Percentiles rank a stretch among this genome's conserved stretches.
These are phyloP conservation scores for Phytophthora constricta DNA, from an alignment of 352 stramenopile species.

Conservation along the genomic window DNA sequence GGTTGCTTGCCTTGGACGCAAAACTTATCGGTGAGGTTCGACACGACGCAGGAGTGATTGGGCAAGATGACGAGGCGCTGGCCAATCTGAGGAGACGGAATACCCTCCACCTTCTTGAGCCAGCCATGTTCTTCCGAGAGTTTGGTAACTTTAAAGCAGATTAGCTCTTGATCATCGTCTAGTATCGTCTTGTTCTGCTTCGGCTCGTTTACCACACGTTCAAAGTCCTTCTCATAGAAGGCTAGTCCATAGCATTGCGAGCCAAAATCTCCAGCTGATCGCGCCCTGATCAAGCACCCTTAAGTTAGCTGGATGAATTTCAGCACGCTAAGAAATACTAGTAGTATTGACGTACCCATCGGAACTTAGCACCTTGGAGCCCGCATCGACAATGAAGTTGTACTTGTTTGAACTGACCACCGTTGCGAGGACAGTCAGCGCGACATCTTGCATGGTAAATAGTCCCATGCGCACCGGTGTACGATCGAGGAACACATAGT, in stretches of 20 bases:
- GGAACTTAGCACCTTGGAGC: slow-evolving; percentile 75
- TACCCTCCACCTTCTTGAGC: slow-evolving; percentile 62
- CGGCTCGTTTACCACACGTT: slow-evolving; percentile 54
- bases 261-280: slow-evolving; percentile 50
- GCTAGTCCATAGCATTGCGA: slow-evolving; percentile 65
- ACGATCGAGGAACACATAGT: slow-evolving; percentile 81
- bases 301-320: not conserved
- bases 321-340: not conserved
- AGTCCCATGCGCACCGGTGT: slow-evolving; percentile 74
- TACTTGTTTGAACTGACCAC: slow-evolving; percentile 78
- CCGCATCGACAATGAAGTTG: slow-evolving; percentile 79
- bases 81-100: slow-evolving; percentile 55
- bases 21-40: slow-evolving; percentile 72
- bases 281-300: slow-evolving; percentile 21
- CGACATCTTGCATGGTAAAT: slow-evolving; percentile 64
- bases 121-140: slow-evolving; percentile 82
- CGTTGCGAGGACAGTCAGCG: slow-evolving; percentile 61
- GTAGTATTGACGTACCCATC: slow-evolving; percentile 45
- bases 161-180: slow-evolving; percentile 41
- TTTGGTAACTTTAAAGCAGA: slow-evolving; percentile 74
- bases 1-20: slow-evolving; percentile 54
- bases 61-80: slow-evolving; percentile 66
- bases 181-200: slow-evolving; percentile 47
- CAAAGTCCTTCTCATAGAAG: slow-evolving; percentile 76
- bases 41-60: slow-evolving; percentile 73